A percentile compares a stretch with the other conserved stretches of the same genome.
These are phyloP conservation scores for Metrosideros polymorpha DNA, from an alignment of 441 rosid species.

Conservation along the genomic window DNA sequence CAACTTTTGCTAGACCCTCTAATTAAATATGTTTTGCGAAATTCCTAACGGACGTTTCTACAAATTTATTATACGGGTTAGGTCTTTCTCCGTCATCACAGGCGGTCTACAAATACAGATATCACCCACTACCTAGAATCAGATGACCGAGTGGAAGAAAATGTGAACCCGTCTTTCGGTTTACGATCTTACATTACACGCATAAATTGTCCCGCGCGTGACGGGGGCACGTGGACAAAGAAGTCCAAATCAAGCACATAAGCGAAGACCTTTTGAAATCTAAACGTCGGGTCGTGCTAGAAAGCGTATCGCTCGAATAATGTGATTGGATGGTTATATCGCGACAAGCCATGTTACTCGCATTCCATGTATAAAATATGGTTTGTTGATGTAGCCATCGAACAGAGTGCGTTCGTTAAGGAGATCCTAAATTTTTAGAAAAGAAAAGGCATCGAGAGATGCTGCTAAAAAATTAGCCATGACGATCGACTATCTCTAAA, in stretches of 20 bases:
- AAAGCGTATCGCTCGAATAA: background rate
- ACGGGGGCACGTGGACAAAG: background rate
- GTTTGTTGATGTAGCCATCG: background rate
- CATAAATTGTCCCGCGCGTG: background rate
- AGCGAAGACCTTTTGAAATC: background rate
- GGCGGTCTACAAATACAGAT: background rate
- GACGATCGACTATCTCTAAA: background rate
- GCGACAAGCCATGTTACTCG: background rate
- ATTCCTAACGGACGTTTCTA: background rate
- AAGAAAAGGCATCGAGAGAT: background rate
- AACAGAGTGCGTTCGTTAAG: background rate
- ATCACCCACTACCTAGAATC: background rate
- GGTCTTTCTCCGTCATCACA: background rate
- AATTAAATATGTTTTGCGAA: background rate
- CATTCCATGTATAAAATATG: background rate
- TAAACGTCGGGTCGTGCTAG: rapidly evolving
- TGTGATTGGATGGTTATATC: background rate
- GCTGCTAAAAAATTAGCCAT: background rate
- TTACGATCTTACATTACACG: background rate
- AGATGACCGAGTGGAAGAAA: background rate
- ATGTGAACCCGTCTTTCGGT: background rate
- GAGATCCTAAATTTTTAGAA: background rate
- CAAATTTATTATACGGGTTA: background rate
- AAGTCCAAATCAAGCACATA: background rate
- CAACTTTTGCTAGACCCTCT: background rate